Base-by-base conservation (phyloP, 768 basidiomycete species). In the Pleurotus giganteus region DNA sequence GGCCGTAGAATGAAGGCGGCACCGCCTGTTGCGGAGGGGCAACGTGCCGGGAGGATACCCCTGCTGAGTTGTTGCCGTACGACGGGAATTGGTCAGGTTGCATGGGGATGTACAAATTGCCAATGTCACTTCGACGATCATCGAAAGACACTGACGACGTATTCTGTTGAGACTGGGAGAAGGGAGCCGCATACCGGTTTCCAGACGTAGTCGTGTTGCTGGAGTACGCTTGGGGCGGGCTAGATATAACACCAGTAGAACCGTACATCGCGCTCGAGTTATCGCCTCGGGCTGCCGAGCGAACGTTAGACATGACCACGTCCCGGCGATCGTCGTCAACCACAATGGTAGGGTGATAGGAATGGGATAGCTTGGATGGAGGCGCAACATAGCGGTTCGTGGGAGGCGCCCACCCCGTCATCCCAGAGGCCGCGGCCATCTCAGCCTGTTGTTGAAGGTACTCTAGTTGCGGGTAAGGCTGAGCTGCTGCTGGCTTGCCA, bases 381-480 rank as follows among this genome's bases (percentile, higher is more conserved):
- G 83, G 86, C 4, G 86, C 76, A 43, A 82, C 77, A 57, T 87
- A 88, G 53, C 84, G 74, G 53, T 67, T 46, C n/a, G 44, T 19
- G 21, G 72, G 56, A 12, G 63, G 62, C 9, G 67, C 65, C 88
- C 89, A 89, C 57, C 67, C 79, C 13, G 79, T 66, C 55, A 86
- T 60, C 3, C 88, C 87, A 12, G 83, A 79, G 0, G 82, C 72
- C 19, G 84, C 80, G 1, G 82, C 89, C 61, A 91, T 75, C 70
- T 92, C 91, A 1, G 93, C 95, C 66, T 98, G 95, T 67, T 97
- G 94, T 60, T 96, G 92, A 46, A 98, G 71, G 65, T 83, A 91
- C 66, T 96, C 94, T 29, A 98, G 77, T 64, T 94, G 93, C 4
- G 90, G 93, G 63, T 95, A 94, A 23, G 88, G 86, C 64, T 88